Base-by-base conservation (phyloP, 257 asterid species). In the Solanum chiquidenum region DNA sequence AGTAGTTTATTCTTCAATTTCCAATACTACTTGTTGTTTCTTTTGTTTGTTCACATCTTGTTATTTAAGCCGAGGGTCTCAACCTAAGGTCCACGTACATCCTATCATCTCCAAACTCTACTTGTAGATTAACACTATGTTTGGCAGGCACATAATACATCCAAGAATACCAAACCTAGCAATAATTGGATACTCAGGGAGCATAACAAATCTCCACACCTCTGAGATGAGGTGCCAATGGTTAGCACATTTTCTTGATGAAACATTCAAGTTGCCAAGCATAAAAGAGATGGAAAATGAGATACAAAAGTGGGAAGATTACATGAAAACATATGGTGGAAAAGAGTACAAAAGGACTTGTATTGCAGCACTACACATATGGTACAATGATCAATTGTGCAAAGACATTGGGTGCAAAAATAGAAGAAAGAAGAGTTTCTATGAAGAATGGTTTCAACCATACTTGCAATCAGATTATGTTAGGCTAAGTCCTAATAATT, bases 141-240 rank as follows among this genome's bases (percentile, higher is more conserved):
- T 52, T 52, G 62, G 29, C 92, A 93, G 98, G 87, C 94, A 94
- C 73, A 90, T 93, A 82, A 91, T 95, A 85, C 95, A 91, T 91
- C 98, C 98, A 3, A 77, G 94, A 83, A 93, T 95, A 77, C 98
- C 98, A 79, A 95, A 93, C 31, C 87, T 95, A 23, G 98, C 93
- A 1, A 90, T 93, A 6, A 87, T 95, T n/a, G 98, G 98, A 9
- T 93, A 90, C 88, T 87, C 96, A 1, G 98, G 94, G 85, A 90
- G 95, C 23, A 82, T 91, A 5, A 69, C 93, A 12, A 92, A 91
- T 87, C 58, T 95, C 0, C 88, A 90, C 86, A 86, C 89, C 12
- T 84, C 66, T 4, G 93, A 91, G 77, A 88, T 91, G 87, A 83
- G 75, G 86, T 86, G 93, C 35, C 77, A 80, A 58, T 91, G 93